Evolutionary conservation across 176 grass and related monocot genomes (phyloP).

Genomic region (Phragmites australis): DNA sequence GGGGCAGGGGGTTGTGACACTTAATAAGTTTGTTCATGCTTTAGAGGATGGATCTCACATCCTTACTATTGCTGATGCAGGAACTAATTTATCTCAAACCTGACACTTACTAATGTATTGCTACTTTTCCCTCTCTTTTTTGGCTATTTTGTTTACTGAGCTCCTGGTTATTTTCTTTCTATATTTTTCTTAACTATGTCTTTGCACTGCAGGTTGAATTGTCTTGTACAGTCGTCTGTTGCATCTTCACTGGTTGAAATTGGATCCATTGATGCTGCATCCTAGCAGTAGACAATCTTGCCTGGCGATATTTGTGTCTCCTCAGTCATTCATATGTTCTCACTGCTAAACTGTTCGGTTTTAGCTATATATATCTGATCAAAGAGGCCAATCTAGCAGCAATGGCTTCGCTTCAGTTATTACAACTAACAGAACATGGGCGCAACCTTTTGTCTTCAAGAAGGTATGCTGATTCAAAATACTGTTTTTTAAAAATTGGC

Average conservation of each 20-base stretch:
- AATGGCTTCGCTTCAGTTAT: conserved; percentile 89
- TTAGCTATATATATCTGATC: conserved; percentile 25
- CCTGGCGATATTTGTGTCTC: background rate
- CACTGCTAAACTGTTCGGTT: background rate
- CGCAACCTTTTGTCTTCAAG: conserved; percentile 71
- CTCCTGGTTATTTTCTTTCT: background rate
- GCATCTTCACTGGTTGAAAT: conserved; percentile 10
- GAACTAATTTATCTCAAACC: background rate
- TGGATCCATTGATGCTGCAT: background rate
- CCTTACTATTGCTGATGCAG: background rate
- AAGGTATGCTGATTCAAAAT: conserved; percentile 52
- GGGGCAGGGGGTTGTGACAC: no score
- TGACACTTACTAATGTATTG: background rate
- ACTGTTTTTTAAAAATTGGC: background rate
- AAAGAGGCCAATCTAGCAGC: conserved; percentile 21
- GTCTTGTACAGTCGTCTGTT: background rate
- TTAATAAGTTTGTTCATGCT: background rate
- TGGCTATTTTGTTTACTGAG: background rate
- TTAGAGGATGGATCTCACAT: background rate
- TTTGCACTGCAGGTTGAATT: background rate
- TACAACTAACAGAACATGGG: conserved; percentile 73
- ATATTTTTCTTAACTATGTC: background rate
- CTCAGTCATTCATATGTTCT: background rate
- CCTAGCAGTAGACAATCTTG: background rate
- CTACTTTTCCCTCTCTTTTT: background rate